Conservation (phyloP, 108 stramenopile genomes). For the Bacterosira constricta region DNA sequence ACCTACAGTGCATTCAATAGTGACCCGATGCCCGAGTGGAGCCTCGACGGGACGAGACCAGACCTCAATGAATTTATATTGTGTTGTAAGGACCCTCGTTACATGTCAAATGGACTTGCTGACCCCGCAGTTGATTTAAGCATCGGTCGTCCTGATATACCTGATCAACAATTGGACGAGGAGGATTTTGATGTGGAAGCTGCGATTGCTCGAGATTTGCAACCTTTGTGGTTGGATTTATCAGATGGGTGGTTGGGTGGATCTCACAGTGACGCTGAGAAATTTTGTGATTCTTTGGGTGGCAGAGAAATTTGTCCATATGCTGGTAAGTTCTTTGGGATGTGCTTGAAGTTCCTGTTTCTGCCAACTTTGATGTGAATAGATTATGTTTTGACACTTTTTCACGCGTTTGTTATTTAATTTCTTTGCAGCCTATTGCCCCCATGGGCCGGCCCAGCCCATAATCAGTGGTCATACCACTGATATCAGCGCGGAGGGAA, state of each 20-base stretch:
- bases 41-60: background rate
- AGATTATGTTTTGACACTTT: too few species aligned
- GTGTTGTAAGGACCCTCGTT: constrained; percentile 9
- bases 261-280: constrained; percentile 9
- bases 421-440: constrained; percentile 20
- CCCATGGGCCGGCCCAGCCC: constrained; percentile 19
- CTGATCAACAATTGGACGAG: background rate
- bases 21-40: background rate
- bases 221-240: constrained; percentile 15
- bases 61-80: constrained; percentile 1
- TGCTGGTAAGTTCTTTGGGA: background rate
- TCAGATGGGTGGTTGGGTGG: constrained; percentile 24
- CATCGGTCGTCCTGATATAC: background rate
- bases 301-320: constrained; percentile 23
- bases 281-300: constrained; percentile 1
- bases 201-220: background rate
- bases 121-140: background rate
- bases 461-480: constrained; percentile 20
- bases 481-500: constrained; percentile 26
- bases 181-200: background rate
- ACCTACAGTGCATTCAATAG: constrained; percentile 11
- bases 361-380: too few species aligned
- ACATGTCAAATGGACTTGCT: background rate
- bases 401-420: background rate
- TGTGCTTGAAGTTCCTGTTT: too few species aligned